A percentile compares a stretch with the other conserved stretches of the same genome.
phyloP scores from a whole-genome alignment of 192 early-diverging fungal species.

The Rhizophagus prolifer region DNA sequence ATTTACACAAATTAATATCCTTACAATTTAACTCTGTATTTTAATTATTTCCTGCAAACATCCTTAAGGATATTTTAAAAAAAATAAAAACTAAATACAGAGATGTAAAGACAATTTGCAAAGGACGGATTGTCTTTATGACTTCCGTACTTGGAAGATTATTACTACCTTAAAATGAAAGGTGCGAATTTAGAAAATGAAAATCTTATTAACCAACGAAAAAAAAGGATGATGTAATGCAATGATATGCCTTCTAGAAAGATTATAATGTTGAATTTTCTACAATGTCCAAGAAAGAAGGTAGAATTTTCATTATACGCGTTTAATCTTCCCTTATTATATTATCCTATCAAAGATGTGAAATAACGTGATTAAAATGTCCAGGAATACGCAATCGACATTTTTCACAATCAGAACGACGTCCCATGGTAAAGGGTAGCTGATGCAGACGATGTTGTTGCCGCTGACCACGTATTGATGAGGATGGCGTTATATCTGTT shows the following conservation, averaged over 20 bases:
- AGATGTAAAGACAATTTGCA: not conserved
- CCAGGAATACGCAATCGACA: slow-evolving; percentile 39
- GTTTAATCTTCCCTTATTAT: not conserved
- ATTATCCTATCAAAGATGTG: not conserved
- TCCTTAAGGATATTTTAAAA: not conserved
- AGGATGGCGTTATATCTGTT: not conserved
- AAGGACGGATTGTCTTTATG: not conserved
- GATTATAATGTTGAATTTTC: not conserved
- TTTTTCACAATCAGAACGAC: slow-evolving; percentile 43
- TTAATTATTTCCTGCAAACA: not conserved
- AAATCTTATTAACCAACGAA: not conserved
- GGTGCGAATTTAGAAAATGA: not conserved
- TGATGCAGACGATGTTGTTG: not conserved
- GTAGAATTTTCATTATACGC: not conserved
- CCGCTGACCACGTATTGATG: not conserved
- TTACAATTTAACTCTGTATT: not conserved
- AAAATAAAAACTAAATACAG: not conserved
- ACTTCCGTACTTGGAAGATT: not conserved
- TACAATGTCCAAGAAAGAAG: too few relatives aligned
- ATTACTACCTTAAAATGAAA: not conserved
- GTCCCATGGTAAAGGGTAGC: slow-evolving; percentile 36
- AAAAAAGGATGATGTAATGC: not conserved
- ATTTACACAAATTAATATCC: not conserved
- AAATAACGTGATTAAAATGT: slow-evolving; percentile 35
- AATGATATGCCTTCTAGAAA: not conserved